A percentile compares a stretch with the other conserved stretches of the same genome.
These are phyloP conservation scores for Rhododendron henanense DNA, from an alignment of 148 eudicot species.

Conservation along the genomic window DNA sequence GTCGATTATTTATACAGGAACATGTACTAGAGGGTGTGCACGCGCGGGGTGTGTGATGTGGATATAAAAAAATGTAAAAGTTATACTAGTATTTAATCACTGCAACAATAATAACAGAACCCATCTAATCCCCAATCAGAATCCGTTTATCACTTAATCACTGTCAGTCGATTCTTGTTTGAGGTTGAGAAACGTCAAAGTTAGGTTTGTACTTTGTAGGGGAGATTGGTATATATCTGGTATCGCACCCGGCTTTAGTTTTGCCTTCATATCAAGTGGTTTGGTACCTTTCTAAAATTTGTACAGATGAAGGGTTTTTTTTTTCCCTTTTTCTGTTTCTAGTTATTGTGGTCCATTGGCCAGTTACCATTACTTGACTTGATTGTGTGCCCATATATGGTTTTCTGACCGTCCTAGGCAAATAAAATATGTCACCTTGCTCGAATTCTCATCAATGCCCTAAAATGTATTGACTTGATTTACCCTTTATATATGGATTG, in stretches of 20 bases:
- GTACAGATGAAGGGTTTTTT: neutral
- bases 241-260: neutral
- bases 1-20: neutral
- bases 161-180: neutral
- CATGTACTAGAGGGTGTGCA: no score
- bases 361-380: neutral
- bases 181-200: neutral
- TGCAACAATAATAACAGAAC: no score
- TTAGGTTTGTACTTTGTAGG: neutral
- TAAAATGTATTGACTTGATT: neutral
- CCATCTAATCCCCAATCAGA: no score
- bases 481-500: neutral
- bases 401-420: neutral
- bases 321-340: no score
- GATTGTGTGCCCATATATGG: neutral
- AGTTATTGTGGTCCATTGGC: neutral
- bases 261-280: neutral
- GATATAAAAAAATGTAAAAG: no score
- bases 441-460: neutral
- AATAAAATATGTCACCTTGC: neutral
- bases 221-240: neutral
- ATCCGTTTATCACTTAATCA: neutral
- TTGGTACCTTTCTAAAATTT: neutral
- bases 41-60: no score
- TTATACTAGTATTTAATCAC: no score